A percentile compares a stretch with the other conserved stretches of the same genome.
Evolutionary conservation across 2,329 filamentous ascomycete genomes (phyloP).

Genomic region (Pseudogymnoascus sp.): DNA sequence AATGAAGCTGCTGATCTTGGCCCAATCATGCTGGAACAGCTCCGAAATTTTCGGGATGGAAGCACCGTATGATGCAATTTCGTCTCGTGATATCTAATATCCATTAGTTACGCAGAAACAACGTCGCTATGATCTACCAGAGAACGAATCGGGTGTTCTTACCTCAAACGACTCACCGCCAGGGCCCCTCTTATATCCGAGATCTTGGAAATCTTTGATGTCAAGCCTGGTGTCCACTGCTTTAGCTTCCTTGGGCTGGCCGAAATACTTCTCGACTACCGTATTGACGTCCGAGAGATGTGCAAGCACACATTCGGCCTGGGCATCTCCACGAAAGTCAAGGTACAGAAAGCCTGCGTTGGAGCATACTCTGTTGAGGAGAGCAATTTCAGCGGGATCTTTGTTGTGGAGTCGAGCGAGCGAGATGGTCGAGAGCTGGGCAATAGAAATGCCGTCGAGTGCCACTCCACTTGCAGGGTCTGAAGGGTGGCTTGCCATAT

Average conservation of each 20-base stretch:
- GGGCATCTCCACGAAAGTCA: conserved; percentile 15
- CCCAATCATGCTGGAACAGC: conserved; percentile 14
- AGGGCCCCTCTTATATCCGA: conserved; percentile 16
- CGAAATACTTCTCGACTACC: conserved; percentile 16
- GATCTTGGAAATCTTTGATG: conserved; percentile 17
- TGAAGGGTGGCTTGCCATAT: conserved; percentile 10
- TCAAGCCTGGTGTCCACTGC: conserved; percentile 12
- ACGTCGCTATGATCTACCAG: background rate
- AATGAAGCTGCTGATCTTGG: conserved; percentile 15
- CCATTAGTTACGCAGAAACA: conserved; percentile 8
- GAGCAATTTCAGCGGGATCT: conserved; percentile 15
- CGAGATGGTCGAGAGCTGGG: conserved; percentile 10
- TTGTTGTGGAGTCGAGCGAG: conserved; percentile 15
- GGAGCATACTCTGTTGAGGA: conserved; percentile 12
- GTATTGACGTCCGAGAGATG: conserved; percentile 14
- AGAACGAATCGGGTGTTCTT: background rate
- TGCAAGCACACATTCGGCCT: conserved; percentile 11
- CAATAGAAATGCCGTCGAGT: conserved; percentile 12
- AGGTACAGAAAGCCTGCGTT: conserved; percentile 18
- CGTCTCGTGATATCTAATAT: conserved; percentile 16
- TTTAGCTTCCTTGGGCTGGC: conserved; percentile 15
- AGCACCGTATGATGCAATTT: conserved; percentile 10
- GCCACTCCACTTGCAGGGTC: conserved; percentile 14
- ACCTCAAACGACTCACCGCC: conserved; percentile 18
- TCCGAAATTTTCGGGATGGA: conserved; percentile 11